Conservation (phyloP, 768 basidiomycete species). For the Termitomyces eurrhizus region DNA sequence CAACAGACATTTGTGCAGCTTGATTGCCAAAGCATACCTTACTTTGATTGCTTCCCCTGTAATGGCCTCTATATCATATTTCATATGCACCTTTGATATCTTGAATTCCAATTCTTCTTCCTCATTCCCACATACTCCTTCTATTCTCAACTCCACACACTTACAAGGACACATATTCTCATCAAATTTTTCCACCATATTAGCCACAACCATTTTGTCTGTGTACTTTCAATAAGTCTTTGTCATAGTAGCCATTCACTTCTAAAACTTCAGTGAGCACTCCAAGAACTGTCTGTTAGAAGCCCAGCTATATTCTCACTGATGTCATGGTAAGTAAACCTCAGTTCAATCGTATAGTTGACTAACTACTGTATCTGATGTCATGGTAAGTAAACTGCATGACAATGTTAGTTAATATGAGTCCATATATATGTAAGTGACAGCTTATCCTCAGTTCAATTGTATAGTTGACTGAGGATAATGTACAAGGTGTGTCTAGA, state of each 20-base stretch:
- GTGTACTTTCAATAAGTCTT: conserved; percentile 9
- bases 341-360: no score
- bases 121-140: not conserved
- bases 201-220: not conserved
- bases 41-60: not conserved
- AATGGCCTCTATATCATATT: not conserved
- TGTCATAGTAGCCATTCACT: conserved; percentile 7
- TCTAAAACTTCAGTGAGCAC: conserved; percentile 3
- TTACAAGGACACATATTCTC: not conserved
- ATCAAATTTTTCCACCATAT: not conserved
- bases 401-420: no score
- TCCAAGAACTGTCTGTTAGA: no score
- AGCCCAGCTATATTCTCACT: no score
- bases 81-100: not conserved
- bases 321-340: no score
- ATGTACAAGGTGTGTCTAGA: no score
- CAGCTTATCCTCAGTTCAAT: no score
- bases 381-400: no score
- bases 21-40: not conserved
- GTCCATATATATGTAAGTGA: no score
- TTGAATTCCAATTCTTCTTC: not conserved
- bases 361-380: no score
- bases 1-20: not conserved
- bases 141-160: no score
- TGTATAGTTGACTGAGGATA: no score